phyloP scores from a whole-genome alignment of 2,329 filamentous ascomycete genomes.

The Xylariaceae sp. region DNA sequence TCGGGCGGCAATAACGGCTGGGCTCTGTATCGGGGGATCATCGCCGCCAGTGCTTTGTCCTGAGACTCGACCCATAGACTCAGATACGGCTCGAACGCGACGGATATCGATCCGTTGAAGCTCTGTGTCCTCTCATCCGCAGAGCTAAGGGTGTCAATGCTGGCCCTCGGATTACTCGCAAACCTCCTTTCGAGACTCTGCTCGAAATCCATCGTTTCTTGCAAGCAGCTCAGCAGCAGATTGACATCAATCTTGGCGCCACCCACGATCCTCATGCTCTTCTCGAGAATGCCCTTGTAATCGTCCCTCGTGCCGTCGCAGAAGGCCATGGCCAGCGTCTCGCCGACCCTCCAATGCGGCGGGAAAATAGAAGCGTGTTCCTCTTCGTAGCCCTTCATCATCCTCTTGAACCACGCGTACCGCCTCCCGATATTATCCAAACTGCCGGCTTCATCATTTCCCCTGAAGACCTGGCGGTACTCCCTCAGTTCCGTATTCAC shows the following conservation, averaged over 20 bases:
- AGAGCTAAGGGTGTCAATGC: constrained; percentile 87
- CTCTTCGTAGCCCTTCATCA: constrained; percentile 93
- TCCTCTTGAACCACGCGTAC: constrained; percentile 95
- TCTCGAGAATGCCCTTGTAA: constrained; percentile 89
- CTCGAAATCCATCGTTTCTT: constrained; percentile 97
- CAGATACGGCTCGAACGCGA: constrained; percentile 95
- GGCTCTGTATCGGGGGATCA: constrained; percentile 86
- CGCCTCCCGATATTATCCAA: constrained; percentile 94
- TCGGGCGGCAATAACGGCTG: constrained; percentile 80
- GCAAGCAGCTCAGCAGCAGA: constrained; percentile 81
- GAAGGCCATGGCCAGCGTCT: constrained; percentile 86
- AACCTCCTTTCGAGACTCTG: constrained; percentile 87
- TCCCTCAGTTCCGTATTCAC: constrained; percentile 96
- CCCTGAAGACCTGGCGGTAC: constrained; percentile 92
- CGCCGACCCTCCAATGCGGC: constrained; percentile 83
- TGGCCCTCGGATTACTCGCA: constrained; percentile 71
- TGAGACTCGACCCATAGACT: constrained; percentile 97
- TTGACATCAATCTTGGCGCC: constrained; percentile 87
- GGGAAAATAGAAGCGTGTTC: constrained; percentile 91
- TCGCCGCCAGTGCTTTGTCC: constrained; percentile 79
- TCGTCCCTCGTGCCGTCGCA: constrained; percentile 96
- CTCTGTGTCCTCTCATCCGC: constrained; percentile 73
- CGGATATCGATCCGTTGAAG: constrained; percentile 90
- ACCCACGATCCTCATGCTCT: constrained; percentile 77
- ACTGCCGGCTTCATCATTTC: constrained; percentile 94